Base-by-base conservation (phyloP, 2,329 filamentous ascomycete genomes). In the Alternaria sp. region DNA sequence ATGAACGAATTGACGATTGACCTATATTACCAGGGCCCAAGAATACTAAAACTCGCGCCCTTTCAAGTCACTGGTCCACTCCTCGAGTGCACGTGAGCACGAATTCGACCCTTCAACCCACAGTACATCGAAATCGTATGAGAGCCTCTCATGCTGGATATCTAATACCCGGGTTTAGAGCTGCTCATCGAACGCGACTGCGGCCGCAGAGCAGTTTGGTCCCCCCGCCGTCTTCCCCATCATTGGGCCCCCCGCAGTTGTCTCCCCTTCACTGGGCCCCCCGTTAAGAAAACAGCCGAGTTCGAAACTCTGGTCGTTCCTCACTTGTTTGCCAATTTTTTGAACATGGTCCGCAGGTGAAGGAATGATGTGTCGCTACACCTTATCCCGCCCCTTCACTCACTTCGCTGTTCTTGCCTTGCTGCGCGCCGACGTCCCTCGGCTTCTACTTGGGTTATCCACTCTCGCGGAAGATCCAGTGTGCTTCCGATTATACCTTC, bases 401-500 rank as follows among this genome's bases (percentile, higher is more conserved):
- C 6, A 12, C 18, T 12, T 46, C 20, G 11, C 12, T 21, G 20
- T 23, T 18, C 26, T 41, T 33, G 12, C 5, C 15, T 37, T 11
- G 30, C 14, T 5, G 18, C 12, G 9, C 18, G 26, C 0, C 11
- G 7, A 23, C n/a, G 1, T 1, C 47, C 11, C 14, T 51, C 18
- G 14, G 7, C 47, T 14, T 21, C 26, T 2, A 30, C 3, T 21
- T 20, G 12, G 0, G 12, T 33, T 0, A 51, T 2, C 26, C 18
- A 20, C 3, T 21, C 6, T 5, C 21, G 4, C 2, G 6, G 18
- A 9, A 30, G 18, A 1, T 50, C 2, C 8, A 20, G 5, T 20
- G 3, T 18, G 6, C 15, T 21, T 1, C 1, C 0, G 5, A 10
- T 18, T 1, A 21, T 0, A 14, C 43, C 0, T 3, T 12, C 3